These are phyloP conservation scores for Chaetomium tenue DNA, from an alignment of 495 filamentous ascomycete species.

Conservation along the genomic window DNA sequence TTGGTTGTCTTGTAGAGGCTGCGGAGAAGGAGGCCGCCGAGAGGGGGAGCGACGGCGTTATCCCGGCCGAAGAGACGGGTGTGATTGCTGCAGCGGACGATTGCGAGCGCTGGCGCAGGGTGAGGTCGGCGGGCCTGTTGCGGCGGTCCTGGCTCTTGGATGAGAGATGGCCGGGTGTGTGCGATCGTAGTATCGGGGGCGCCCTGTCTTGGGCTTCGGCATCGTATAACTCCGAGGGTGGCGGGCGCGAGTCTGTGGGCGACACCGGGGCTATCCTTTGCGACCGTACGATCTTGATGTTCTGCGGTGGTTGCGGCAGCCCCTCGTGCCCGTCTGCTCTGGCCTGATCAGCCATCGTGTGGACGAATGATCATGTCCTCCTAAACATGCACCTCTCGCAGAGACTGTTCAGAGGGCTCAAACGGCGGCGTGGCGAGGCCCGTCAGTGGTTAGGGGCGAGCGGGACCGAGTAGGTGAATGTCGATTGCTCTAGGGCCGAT, in stretches of 20 bases:
- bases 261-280: constrained; percentile 42
- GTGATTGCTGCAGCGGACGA: constrained; percentile 39
- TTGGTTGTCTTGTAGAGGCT: constrained; percentile 35
- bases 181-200: constrained; percentile 45
- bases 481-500: background rate
- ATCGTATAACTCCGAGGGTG: constrained; percentile 30
- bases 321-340: constrained; percentile 32
- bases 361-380: constrained; percentile 36
- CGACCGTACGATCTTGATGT: constrained; percentile 42
- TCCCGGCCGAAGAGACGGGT: constrained; percentile 29
- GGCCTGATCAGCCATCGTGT: constrained; percentile 42
- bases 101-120: constrained; percentile 52
- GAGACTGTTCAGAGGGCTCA: background rate
- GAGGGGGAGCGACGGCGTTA: constrained; percentile 17
- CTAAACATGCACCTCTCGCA: constrained; percentile 22
- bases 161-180: constrained; percentile 55
- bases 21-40: constrained; percentile 30
- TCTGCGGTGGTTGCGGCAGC: constrained; percentile 35
- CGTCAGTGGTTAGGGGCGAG: background rate
- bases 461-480: background rate
- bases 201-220: constrained; percentile 31
- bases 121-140: constrained; percentile 46
- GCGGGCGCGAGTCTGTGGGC: constrained; percentile 31
- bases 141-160: constrained; percentile 49
- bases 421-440: background rate